Base-by-base conservation (phyloP, 352 stramenopile species). In the Phytopythium aichiense region DNA sequence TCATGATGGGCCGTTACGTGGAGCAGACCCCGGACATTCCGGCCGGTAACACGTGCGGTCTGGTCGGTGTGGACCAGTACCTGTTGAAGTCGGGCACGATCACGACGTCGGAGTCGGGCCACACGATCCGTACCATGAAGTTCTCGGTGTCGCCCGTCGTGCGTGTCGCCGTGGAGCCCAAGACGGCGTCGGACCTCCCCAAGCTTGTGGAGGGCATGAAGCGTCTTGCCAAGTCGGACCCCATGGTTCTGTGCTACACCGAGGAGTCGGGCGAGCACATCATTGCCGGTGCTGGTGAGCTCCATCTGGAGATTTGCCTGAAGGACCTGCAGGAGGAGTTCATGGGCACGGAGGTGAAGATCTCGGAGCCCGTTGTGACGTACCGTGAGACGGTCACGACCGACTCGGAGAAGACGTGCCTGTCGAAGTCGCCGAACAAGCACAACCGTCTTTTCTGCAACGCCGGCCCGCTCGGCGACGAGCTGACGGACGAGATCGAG, bases 121-220 rank as follows among this genome's bases (percentile, higher is more conserved):
- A 98, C 92, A 97, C 83, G 48, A 99, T 99, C 82, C 98, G 98
- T 84, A 99, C 97, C 60, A 99, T 99, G 97, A 99, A 99, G 87
- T 99, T 99, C 84, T 98, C 94, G 60, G 97, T 99, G 58, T 99
- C 97, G 56, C 97, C 97, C 45, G 98, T 99, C 72, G 97, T 99
- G 72, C 96, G 97, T 87, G 98, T 99, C 58, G 98, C 98, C 62
- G 98, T 99, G 38, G 97, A 99, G 79, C 96, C 97, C 48, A 99
- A 99, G 92, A 99, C 98, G 66, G 96, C 97, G 54, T 84, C 94
- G 45, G 97, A 99, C 88, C 87, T 99, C 65, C 97, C 98, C 58
- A 99, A 99, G 94, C 94, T 99, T 65, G 97, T 99, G 13, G 97
- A 99, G 76, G 98, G 98, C 66, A 98, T 99, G 94, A 99, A 99